phyloP scores from a whole-genome alignment of 306 rosid species.

The Lablab purpureus region DNA sequence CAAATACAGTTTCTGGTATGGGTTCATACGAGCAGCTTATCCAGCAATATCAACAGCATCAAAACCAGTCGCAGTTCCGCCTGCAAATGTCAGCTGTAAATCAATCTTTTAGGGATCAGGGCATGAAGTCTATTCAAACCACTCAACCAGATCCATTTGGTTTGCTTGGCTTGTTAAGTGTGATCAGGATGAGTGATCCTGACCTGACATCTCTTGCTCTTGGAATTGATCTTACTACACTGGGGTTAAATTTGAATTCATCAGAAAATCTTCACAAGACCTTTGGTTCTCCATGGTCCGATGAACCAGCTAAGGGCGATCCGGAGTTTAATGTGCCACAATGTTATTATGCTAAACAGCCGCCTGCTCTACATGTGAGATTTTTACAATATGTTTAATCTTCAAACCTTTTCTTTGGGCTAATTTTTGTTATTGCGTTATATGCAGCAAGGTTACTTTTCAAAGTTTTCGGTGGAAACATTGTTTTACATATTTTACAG shows the following conservation, averaged over 20 bases:
- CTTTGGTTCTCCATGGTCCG: conserved; percentile 98
- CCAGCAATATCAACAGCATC: conserved; percentile 93
- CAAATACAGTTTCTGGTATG: conserved; percentile 84
- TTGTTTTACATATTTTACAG: conserved; percentile 96
- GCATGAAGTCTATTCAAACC: conserved; percentile 75
- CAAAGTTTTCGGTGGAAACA: conserved; percentile 79
- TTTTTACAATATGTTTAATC: conserved; percentile 18
- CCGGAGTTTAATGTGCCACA: conserved; percentile 89
- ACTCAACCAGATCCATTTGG: conserved; percentile 92
- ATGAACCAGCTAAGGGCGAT: conserved; percentile 94
- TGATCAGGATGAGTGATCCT: conserved; percentile 92
- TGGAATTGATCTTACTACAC: conserved; percentile 93
- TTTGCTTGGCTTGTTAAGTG: conserved; percentile 91
- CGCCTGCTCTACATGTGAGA: conserved; percentile 81
- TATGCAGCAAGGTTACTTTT: conserved; percentile 80
- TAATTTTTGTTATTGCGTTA: conserved; percentile 33
- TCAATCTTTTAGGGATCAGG: conserved; percentile 91
- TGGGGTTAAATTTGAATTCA: conserved; percentile 94
- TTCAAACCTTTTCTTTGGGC: conserved; percentile 33
- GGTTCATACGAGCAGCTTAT: conserved; percentile 87
- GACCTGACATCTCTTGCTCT: conserved; percentile 94
- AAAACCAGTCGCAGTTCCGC: conserved; percentile 87
- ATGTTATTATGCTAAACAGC: conserved; percentile 85
- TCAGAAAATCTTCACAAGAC: conserved; percentile 94
- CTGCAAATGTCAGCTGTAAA: conserved; percentile 84